These are phyloP conservation scores for Sugiyamaella americana DNA, from an alignment of 805 yeast genomes.

Conservation along the genomic window DNA sequence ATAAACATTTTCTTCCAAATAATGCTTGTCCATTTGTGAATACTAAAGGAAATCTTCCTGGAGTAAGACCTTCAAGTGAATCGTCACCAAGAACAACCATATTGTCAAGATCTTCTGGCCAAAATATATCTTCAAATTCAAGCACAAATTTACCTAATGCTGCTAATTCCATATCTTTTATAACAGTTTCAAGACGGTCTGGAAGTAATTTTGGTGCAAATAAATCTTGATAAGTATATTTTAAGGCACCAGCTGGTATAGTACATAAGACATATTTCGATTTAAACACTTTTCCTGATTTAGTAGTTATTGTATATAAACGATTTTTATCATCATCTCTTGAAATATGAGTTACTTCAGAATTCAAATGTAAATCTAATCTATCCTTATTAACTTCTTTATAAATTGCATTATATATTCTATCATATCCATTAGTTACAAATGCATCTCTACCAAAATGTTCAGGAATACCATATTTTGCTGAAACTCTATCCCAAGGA, in stretches of 20 bases:
- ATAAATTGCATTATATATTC: conserved; percentile 43
- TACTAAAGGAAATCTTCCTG: conserved; percentile 56
- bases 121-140: conserved; percentile 57
- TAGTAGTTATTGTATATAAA: conserved; percentile 24
- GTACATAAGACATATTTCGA: conserved; percentile 64
- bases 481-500: conserved; percentile 59
- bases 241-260: conserved; percentile 68
- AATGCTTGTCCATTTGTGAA: conserved; percentile 54
- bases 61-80: conserved; percentile 18
- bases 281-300: conserved; percentile 19
- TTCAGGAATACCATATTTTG: conserved; percentile 60
- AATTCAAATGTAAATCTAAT: conserved; percentile 36
- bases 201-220: conserved; percentile 54
- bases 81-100: conserved; percentile 41
- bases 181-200: conserved; percentile 30
- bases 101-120: conserved; percentile 50
- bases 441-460: conserved; percentile 76
- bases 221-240: conserved; percentile 39
- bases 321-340: conserved; percentile 22
- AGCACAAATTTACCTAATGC: conserved; percentile 67
- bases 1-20: conserved; percentile 46
- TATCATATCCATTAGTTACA: conserved; percentile 54
- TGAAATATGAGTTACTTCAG: conserved; percentile 38
- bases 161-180: conserved; percentile 52
- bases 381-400: conserved; percentile 33